Base-by-base conservation (phyloP, 78 protist genomes). In the Salpingoeca rosetta region DNA sequence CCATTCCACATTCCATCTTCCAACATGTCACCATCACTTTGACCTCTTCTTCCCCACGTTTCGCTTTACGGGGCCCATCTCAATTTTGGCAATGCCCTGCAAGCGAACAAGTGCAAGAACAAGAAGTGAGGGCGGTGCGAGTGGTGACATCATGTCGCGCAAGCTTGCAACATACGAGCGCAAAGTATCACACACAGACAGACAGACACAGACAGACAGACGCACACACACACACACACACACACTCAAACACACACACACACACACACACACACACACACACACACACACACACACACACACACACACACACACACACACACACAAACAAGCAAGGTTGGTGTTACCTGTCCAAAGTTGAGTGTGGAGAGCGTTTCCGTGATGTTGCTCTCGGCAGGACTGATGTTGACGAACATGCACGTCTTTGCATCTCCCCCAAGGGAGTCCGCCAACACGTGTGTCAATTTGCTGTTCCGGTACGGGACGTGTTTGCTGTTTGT, bases 401-500 rank as follows among this genome's bases (percentile, higher is more conserved):
- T 31, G 39, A 88, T 75, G 45, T 41, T 57, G 28, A 91, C 89
- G 31, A 91, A 82, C 88, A 91, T 84, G 82, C 88, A 76, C 28
- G 89, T 45, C 74, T 91, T 91, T 22, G 77, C 2, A 74, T 56
- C 39, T 1, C 89, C 90, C 25, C 83, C 84, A 37, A 91, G 44
- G 43, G 85, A 89, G 80, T 82, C 76, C 44, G 90, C 87, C 57
- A 92, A 84, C 17, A 90, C 44, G 81, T 88, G 79, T 39, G 94
- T 92, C 36, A 92, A 82, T 37, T 88, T 87, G 76, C 82, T 40
- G 57, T 90, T 85, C 36, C 94, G 87, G 81, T 74, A 89, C 0
- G 91, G 92, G 10, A 92, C 80, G 74, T 92, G 92, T 42, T 42
- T 27, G 31, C n/a, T 35, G 41, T 81, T 81, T 24, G 37, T 11